These are phyloP conservation scores for Colletotrichum eremochloae DNA, from an alignment of 2,329 filamentous ascomycete species.

Conservation along the genomic window DNA sequence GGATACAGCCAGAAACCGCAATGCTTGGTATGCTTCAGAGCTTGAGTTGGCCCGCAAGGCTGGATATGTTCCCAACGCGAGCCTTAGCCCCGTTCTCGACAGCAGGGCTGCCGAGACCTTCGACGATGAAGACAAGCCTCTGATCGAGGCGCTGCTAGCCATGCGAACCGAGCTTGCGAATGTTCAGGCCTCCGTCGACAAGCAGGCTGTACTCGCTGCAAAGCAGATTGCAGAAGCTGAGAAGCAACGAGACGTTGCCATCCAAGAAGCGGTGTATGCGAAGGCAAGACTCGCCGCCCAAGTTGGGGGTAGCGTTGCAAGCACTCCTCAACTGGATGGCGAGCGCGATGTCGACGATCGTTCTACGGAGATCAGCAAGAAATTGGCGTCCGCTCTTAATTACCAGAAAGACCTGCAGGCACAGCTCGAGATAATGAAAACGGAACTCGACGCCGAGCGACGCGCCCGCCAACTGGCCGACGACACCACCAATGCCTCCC, in stretches of 20 bases:
- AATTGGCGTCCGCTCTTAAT: slow-evolving; percentile 85
- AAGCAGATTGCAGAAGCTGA: slow-evolving; percentile 94
- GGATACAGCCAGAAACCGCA: slow-evolving; percentile 85
- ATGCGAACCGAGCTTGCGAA: slow-evolving; percentile 92
- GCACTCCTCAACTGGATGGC: slow-evolving; percentile 70
- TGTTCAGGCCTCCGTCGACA: slow-evolving; percentile 90
- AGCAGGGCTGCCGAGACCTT: slow-evolving; percentile 83
- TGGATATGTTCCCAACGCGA: slow-evolving; percentile 82
- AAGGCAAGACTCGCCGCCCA: slow-evolving; percentile 93
- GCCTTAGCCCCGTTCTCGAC: slow-evolving; percentile 80
- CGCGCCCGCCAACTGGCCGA: slow-evolving; percentile 87
- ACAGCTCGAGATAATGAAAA: slow-evolving; percentile 76
- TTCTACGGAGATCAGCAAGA: slow-evolving; percentile 80
- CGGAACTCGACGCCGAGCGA: slow-evolving; percentile 85
- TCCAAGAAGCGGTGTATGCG: slow-evolving; percentile 94
- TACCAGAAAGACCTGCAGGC: slow-evolving; percentile 84
- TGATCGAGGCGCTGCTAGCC: slow-evolving; percentile 91
- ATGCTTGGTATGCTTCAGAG: slow-evolving; percentile 98
- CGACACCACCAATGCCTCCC: slow-evolving; percentile 85
- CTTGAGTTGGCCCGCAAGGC: slow-evolving; percentile 91
- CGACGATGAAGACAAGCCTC: slow-evolving; percentile 89
- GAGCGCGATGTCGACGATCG: slow-evolving; percentile 75
- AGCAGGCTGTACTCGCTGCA: slow-evolving; percentile 86
- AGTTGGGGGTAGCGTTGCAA: slow-evolving; percentile 71
- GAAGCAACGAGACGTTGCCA: slow-evolving; percentile 92